Evolutionary conservation across 2,329 filamentous ascomycete species (phyloP).

Genomic region (Madurella fahalii): DNA sequence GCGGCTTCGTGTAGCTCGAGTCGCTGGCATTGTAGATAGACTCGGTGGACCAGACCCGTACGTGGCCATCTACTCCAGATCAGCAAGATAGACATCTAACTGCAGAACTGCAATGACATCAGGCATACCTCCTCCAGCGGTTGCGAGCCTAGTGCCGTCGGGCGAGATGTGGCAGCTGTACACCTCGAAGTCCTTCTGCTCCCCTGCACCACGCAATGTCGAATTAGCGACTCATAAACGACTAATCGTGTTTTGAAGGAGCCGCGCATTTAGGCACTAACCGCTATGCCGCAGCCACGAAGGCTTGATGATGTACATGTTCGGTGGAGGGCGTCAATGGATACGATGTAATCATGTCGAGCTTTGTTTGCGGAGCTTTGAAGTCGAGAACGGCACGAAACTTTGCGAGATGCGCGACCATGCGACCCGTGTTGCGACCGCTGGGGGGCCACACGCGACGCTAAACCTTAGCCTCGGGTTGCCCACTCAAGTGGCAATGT

Average conservation of each 20-base stretch:
- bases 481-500: too few species aligned
- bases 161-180: slow-evolving; percentile 98
- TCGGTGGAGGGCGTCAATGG: slow-evolving; percentile 26
- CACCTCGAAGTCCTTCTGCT: slow-evolving; percentile 97
- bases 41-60: slow-evolving; percentile 96
- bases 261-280: slow-evolving; percentile 36
- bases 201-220: slow-evolving; percentile 51
- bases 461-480: not conserved
- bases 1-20: slow-evolving; percentile 68
- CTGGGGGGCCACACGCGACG: not conserved
- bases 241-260: not conserved
- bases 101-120: not conserved
- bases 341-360: slow-evolving; percentile 25
- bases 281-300: slow-evolving; percentile 93
- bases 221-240: slow-evolving; percentile 12
- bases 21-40: slow-evolving; percentile 80
- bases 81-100: slow-evolving; percentile 16
- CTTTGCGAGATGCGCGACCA: slow-evolving; percentile 4
- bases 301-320: slow-evolving; percentile 87
- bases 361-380: slow-evolving; percentile 7
- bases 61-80: slow-evolving; percentile 70
- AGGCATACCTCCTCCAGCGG: slow-evolving; percentile 78
- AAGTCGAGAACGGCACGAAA: not conserved
- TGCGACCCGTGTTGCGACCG: not conserved
- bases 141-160: slow-evolving; percentile 86